Evolutionary conservation across 495 filamentous ascomycete genomes (phyloP).

Genomic region (Neurospora sp.): DNA sequence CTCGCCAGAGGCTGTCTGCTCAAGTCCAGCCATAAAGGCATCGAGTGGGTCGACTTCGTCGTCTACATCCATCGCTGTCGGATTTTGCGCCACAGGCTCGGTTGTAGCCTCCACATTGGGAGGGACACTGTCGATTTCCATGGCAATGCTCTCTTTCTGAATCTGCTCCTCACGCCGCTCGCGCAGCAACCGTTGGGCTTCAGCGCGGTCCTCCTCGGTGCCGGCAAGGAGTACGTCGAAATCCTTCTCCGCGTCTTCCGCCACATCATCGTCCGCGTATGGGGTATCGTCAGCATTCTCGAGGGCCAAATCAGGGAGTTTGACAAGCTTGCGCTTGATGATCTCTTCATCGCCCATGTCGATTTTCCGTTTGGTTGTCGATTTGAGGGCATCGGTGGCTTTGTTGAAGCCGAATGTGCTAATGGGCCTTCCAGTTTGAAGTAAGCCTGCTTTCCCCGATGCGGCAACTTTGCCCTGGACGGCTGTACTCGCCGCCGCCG

Average conservation of each 20-base stretch:
- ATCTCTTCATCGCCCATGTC: conserved; percentile 84
- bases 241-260: conserved; percentile 51
- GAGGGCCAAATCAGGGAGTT: conserved; percentile 65
- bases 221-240: conserved; percentile 58
- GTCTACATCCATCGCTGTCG: conserved; percentile 42
- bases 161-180: conserved; percentile 41
- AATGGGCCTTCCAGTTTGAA: conserved; percentile 38
- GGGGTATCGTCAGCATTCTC: conserved; percentile 50
- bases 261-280: conserved; percentile 50
- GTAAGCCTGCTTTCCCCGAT: conserved; percentile 9
- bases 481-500: not conserved
- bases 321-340: conserved; percentile 76
- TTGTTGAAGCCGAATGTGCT: conserved; percentile 76
- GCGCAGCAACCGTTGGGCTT: conserved; percentile 66
- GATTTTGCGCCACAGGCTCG: not conserved
- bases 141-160: conserved; percentile 38
- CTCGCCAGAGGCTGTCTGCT: conserved; percentile 13
- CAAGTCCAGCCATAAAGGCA: conserved; percentile 85
- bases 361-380: conserved; percentile 58
- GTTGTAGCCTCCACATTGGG: conserved; percentile 2
- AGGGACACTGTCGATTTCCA: conserved; percentile 35
- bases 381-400: conserved; percentile 58
- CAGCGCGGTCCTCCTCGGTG: conserved; percentile 79
- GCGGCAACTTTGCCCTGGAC: conserved; percentile 3
- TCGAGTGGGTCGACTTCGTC: conserved; percentile 89